Conservation (phyloP, 1,139 yeast genomes). For the Yamadazyma diddensiae region DNA sequence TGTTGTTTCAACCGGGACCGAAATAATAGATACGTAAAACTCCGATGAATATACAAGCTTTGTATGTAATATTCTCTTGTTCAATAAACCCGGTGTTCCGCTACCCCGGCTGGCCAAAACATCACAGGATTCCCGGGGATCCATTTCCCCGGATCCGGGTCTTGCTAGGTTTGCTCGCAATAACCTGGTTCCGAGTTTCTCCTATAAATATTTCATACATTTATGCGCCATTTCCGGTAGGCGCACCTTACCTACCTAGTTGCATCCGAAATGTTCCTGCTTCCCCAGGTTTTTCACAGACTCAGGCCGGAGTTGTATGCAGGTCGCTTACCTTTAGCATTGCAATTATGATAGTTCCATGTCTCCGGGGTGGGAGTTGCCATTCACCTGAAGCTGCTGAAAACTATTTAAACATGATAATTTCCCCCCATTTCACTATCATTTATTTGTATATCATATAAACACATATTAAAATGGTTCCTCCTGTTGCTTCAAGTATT, state of each 20-base stretch:
- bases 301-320: conserved; percentile 1
- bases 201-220: no score
- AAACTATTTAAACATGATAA: conserved; percentile 7
- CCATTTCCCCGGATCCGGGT: conserved; percentile 7
- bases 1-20: conserved; percentile 1
- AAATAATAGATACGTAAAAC: not conserved
- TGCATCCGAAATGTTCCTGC: conserved; percentile 1
- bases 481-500: conserved; percentile 48
- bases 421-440: no score
- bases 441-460: conserved; percentile 9
- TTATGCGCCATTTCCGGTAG: no score
- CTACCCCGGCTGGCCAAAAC: no score
- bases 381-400: conserved; percentile 1
- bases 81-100: no score
- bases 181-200: conserved; percentile 7
- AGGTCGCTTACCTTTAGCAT: not conserved
- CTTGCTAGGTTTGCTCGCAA: no score
- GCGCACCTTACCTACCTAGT: no score
- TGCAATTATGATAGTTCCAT: conserved; percentile 4
- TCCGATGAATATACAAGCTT: no score
- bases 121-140: no score
- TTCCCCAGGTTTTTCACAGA: conserved; percentile 9
- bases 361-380: conserved; percentile 6
- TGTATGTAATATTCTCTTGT: no score
- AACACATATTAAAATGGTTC: conserved; percentile 35